Base-by-base conservation (phyloP, 2,329 filamentous ascomycete genomes). In the Fusarium sp. region DNA sequence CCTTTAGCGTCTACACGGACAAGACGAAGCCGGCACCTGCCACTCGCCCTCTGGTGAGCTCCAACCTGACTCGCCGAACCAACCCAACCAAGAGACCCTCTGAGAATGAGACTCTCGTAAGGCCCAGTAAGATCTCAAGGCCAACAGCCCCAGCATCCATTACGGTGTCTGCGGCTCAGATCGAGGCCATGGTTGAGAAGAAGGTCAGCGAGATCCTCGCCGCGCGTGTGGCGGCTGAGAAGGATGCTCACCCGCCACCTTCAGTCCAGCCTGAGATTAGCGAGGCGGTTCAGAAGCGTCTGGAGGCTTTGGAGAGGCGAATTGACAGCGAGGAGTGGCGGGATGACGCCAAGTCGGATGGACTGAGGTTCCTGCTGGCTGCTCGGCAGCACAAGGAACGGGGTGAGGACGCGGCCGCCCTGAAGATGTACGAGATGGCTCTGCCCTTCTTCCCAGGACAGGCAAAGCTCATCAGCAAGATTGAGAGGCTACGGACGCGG, bases 121-220 rank as follows among this genome's bases (percentile, higher is more conserved):
- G 89, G 11, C 86, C 88, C 1, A 83, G 84, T 45, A 91, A 91
- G 73, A 80, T 88, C 74, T 79, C 62, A 57, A 56, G 66, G 65
- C 35, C 69, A 72, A 33, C 74, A 63, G 72, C 78, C 71, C 71
- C 83, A 74, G 74, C 76, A 33, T 80, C 73, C 71, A 78, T 82
- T 74, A 88, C 85, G 81, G 87, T 94, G 10, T 93, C 92, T 0
- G 89, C 91, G 20, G 92, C 91, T 14, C 92, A 92, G 62, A 97
- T 98, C 69, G 95, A 98, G 81, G 94, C 95, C 42, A 91, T 98
- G 84, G 95, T 98, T 2, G 94, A 98, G 82, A 94, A 93, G 77
- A 97, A 97, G 79, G 94, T 98, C 1, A 92, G 93, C 69, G 95
- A 98, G 84, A 95, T 97, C 38, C 86, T 98, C 1, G 95, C 95